Evolutionary conservation across 305 asterid genomes (phyloP).

Genomic region (Fraxinus ornus): DNA sequence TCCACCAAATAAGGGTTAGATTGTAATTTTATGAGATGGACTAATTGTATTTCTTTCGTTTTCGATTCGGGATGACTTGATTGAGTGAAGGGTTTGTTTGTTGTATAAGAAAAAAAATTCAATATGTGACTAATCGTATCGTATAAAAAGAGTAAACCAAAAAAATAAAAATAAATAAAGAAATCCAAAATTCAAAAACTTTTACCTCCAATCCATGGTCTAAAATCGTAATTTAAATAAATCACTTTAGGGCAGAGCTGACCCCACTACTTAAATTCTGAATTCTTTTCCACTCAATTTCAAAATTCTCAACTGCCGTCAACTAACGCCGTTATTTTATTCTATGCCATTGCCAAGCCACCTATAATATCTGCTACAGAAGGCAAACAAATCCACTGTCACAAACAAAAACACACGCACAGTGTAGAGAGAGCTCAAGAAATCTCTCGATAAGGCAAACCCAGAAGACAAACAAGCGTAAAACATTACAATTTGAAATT

Average conservation of each 20-base stretch:
- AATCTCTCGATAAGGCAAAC: slow-evolving; percentile 14
- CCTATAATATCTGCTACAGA: slow-evolving; percentile 32
- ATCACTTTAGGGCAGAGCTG: not conserved
- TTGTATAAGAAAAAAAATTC: no score
- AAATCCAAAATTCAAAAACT: slow-evolving; percentile 2
- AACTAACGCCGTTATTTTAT: slow-evolving; percentile 45
- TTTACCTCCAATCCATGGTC: slow-evolving; percentile 26
- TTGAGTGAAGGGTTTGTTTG: no score
- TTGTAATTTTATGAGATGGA: no score
- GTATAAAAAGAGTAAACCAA: no score
- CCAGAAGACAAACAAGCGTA: not conserved
- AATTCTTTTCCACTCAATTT: slow-evolving; percentile 24
- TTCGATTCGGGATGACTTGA: no score
- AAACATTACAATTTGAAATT: slow-evolving; percentile 8
- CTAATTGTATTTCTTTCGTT: no score
- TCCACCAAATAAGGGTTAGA: no score
- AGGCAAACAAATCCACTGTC: not conserved
- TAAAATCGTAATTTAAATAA: not conserved
- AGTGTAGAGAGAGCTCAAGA: not conserved
- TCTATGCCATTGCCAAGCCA: not conserved
- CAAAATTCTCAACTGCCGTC: slow-evolving; percentile 42
- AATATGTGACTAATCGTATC: no score
- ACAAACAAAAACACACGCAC: not conserved
- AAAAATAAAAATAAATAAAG: not conserved
- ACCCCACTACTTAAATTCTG: slow-evolving; percentile 2